Conservation (phyloP, 1,139 yeast genomes). For the Pichia sp. region DNA sequence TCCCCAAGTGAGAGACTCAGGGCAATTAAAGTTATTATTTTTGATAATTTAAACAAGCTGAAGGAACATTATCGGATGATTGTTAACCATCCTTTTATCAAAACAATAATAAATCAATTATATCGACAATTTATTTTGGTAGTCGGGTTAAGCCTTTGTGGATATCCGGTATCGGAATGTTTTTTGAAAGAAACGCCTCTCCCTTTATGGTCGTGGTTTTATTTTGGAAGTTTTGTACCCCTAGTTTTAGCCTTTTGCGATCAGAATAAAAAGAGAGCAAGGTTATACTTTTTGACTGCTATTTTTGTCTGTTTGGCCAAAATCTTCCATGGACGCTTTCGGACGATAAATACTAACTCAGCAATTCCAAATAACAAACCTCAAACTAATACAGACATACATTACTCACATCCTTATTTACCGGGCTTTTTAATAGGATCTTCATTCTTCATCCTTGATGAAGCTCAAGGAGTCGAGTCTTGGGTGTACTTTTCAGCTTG, state of each 20-base stretch:
- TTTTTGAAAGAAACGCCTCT: not conserved
- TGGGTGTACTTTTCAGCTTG: slow-evolving; percentile 61
- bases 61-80: not conserved
- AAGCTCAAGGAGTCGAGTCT: slow-evolving; percentile 35
- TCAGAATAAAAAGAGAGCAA: not conserved
- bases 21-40: not conserved
- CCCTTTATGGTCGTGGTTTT: not conserved
- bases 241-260: not conserved
- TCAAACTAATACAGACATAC: not conserved
- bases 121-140: not conserved
- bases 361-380: not conserved
- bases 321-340: not conserved
- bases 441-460: not conserved
- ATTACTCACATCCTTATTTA: not conserved
- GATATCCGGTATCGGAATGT: not conserved
- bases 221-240: not conserved
- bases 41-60: not conserved
- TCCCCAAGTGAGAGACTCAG: not conserved
- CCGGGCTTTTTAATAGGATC: not conserved
- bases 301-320: not conserved
- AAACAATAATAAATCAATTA: not conserved
- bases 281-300: not conserved
- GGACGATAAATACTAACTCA: not conserved
- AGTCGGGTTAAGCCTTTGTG: not conserved
- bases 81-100: not conserved